phyloP scores from a whole-genome alignment of 2,329 filamentous ascomycete species.

The Penicillium sp. region DNA sequence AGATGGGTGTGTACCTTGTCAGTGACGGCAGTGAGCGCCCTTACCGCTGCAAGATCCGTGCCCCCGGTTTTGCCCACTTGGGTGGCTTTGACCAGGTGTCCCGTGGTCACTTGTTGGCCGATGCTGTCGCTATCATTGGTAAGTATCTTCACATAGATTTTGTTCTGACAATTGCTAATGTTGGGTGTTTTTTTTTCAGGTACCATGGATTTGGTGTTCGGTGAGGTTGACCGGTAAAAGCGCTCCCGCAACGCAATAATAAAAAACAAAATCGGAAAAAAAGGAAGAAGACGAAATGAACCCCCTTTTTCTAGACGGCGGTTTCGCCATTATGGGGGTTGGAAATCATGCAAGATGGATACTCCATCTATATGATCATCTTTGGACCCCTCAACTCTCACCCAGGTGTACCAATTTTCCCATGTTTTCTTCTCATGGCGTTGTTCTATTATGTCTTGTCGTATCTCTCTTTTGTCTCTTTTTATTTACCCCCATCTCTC shows the following conservation, averaged over 20 bases:
- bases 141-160: constrained; percentile 29
- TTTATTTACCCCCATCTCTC: constrained; percentile 22
- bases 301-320: constrained; percentile 20
- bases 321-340: constrained; percentile 15
- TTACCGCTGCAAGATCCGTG: constrained; percentile 96
- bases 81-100: constrained; percentile 91
- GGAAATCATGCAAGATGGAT: constrained; percentile 15
- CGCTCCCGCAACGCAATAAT: constrained; percentile 19
- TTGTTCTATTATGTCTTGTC: constrained; percentile 33
- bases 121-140: constrained; percentile 92
- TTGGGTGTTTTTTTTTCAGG: constrained; percentile 30
- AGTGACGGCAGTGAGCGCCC: constrained; percentile 95
- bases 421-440: constrained; percentile 35
- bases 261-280: constrained; percentile 17
- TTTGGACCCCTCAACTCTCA: constrained; percentile 19
- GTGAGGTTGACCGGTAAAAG: constrained; percentile 61
- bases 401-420: constrained; percentile 26
- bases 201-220: constrained; percentile 87
- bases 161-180: constrained; percentile 7
- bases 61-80: constrained; percentile 94
- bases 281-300: constrained; percentile 22
- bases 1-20: constrained; percentile 97
- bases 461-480: constrained; percentile 24
- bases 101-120: constrained; percentile 89
- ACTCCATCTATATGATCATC: constrained; percentile 15